Evolutionary conservation across 2,329 filamentous ascomycete genomes (phyloP).

Genomic region (Fusarium siculi): DNA sequence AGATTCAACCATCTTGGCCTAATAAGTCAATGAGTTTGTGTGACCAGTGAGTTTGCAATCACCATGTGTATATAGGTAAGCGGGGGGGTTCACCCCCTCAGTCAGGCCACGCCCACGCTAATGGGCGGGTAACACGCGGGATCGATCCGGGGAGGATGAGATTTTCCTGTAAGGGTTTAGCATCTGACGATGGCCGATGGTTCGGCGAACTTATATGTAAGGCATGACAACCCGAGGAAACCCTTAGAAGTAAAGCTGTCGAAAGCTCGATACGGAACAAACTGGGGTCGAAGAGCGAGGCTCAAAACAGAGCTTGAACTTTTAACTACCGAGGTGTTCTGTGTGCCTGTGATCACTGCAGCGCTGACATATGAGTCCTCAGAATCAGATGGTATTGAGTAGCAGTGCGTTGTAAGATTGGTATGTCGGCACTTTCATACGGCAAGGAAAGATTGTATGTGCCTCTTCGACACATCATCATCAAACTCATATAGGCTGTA

Average conservation of each 20-base stretch:
- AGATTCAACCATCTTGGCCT: neutral
- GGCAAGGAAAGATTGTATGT: neutral
- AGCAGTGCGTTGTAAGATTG: neutral
- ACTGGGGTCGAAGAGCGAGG: slow-evolving; percentile 1
- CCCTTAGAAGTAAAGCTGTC: neutral
- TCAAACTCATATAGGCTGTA: neutral
- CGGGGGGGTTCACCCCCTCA: slow-evolving; percentile 8
- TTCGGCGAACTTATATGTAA: slow-evolving; percentile 21
- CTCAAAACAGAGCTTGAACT: neutral
- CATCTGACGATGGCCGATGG: slow-evolving; percentile 14
- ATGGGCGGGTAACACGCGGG: slow-evolving; percentile 38
- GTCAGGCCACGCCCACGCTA: slow-evolving; percentile 22
- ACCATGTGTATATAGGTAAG: neutral
- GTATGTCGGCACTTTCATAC: neutral
- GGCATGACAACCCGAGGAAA: neutral
- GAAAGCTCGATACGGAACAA: slow-evolving; percentile 3
- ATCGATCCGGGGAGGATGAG: slow-evolving; percentile 39
- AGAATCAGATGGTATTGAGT: neutral
- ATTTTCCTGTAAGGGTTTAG: slow-evolving; percentile 31
- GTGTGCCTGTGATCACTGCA: neutral
- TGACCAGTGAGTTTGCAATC: neutral
- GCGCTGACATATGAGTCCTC: neutral
- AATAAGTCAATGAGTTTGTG: neutral
- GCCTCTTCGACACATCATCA: neutral
- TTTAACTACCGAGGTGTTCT: slow-evolving; percentile 12